Conservation (phyloP, 192 early-diverging fungal species). For the Coemansia sp. region DNA sequence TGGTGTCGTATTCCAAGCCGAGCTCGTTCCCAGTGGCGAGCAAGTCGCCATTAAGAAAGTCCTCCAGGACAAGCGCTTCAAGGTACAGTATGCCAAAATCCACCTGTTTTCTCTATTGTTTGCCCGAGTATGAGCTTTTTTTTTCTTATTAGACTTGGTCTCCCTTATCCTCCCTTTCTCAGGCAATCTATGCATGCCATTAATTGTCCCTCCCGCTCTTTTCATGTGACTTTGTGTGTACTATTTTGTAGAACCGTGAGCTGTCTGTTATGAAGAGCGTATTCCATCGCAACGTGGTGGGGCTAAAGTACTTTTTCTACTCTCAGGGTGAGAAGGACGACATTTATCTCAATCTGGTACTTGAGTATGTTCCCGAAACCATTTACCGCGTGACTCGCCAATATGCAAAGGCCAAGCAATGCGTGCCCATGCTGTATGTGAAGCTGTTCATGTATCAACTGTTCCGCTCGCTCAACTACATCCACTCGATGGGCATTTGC, state of each 20-base stretch:
- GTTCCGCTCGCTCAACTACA: slow-evolving; percentile 94
- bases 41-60: slow-evolving; percentile 98
- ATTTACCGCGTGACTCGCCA: slow-evolving; percentile 91
- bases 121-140: not conserved
- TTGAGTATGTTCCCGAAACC: slow-evolving; percentile 96
- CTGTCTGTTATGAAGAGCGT: slow-evolving; percentile 79
- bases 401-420: slow-evolving; percentile 87
- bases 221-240: not conserved
- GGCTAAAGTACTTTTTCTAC: slow-evolving; percentile 90
- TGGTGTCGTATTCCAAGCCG: slow-evolving; percentile 96
- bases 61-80: slow-evolving; percentile 97
- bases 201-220: not conserved
- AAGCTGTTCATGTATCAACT: slow-evolving; percentile 99
- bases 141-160: not conserved
- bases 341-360: slow-evolving; percentile 90
- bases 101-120: not conserved
- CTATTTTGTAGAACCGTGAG: slow-evolving; percentile 46
- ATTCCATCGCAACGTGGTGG: slow-evolving; percentile 90
- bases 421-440: slow-evolving; percentile 91
- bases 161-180: not conserved
- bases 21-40: slow-evolving; percentile 75
- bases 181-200: slow-evolving; percentile 3
- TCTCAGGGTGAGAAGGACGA: slow-evolving; percentile 92
- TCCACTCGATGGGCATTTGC: slow-evolving; percentile 95
- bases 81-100: slow-evolving; percentile 48